A percentile compares a stretch with the other conserved stretches of the same genome.
Conservation (phyloP, 176 grass and related monocot genomes). For the Puccinellia tenuiflora region DNA sequence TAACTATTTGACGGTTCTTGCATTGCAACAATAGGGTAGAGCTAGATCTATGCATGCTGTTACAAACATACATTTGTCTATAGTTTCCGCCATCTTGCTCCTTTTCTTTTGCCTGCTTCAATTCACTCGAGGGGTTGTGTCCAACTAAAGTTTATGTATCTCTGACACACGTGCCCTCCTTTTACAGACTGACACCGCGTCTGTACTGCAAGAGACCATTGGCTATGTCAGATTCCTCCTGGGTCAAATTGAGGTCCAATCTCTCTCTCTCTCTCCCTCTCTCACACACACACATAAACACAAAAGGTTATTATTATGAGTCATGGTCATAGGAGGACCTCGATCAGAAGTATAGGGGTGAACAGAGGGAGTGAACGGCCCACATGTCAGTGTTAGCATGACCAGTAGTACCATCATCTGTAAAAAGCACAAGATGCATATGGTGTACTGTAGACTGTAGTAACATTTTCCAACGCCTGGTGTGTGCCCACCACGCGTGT, state of each 20-base stretch:
- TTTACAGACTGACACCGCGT: slow-evolving; percentile 96
- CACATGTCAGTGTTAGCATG: slow-evolving; percentile 2
- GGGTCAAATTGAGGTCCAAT: slow-evolving; percentile 92
- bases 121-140: slow-evolving; percentile 50
- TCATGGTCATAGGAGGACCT: slow-evolving; percentile 21
- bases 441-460: neutral
- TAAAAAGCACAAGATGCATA: neutral
- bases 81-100: slow-evolving; percentile 33
- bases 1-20: neutral
- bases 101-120: slow-evolving; percentile 26
- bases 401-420: neutral
- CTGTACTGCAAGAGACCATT: slow-evolving; percentile 95
- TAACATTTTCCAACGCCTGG: neutral
- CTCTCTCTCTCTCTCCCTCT: slow-evolving; percentile 21
- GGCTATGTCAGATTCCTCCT: slow-evolving; percentile 97
- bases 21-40: neutral
- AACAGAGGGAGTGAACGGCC: neutral
- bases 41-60: slow-evolving; percentile 14
- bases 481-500: neutral
- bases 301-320: slow-evolving; percentile 6
- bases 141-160: slow-evolving; percentile 49
- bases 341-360: slow-evolving; percentile 26
- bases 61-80: slow-evolving; percentile 31
- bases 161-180: slow-evolving; percentile 65
- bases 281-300: no score